phyloP scores from a whole-genome alignment of 176 grass and related monocot genomes.

The Secale cereale region DNA sequence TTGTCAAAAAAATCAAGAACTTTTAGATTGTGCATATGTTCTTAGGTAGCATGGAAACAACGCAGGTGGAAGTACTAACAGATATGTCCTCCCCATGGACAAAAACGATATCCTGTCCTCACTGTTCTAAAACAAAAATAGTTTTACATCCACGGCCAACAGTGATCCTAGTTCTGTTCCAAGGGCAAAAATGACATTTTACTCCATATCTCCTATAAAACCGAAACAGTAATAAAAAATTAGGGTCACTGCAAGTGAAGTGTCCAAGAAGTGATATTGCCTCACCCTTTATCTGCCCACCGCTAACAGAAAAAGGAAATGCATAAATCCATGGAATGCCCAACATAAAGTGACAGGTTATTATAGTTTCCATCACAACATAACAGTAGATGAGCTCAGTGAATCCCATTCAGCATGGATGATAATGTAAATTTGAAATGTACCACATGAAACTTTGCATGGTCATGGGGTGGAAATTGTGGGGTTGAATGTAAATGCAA shows the following conservation, averaged over 20 bases:
- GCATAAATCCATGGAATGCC: background rate
- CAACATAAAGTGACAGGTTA: background rate
- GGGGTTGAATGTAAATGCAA: background rate
- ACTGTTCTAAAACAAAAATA: too few species aligned
- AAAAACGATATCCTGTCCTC: too few species aligned
- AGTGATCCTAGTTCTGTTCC: too few species aligned
- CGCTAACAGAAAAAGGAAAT: background rate
- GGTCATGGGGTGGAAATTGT: background rate
- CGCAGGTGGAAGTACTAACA: background rate
- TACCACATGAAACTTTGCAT: slow-evolving; percentile 1
- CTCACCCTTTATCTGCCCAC: background rate
- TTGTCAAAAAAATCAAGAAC: background rate
- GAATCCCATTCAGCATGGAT: background rate
- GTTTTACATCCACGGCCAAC: too few species aligned
- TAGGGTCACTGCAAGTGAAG: background rate
- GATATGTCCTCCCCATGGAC: too few species aligned
- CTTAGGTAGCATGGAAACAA: background rate
- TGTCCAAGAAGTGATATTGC: background rate
- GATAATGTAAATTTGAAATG: background rate
- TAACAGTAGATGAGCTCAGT: background rate
- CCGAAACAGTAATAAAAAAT: background rate
- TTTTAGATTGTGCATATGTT: background rate
- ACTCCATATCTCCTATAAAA: background rate
- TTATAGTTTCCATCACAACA: background rate
- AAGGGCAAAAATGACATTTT: too few species aligned